Evolutionary conservation across 768 basidiomycete genomes (phyloP).

Genomic region (Mycena crocata): DNA sequence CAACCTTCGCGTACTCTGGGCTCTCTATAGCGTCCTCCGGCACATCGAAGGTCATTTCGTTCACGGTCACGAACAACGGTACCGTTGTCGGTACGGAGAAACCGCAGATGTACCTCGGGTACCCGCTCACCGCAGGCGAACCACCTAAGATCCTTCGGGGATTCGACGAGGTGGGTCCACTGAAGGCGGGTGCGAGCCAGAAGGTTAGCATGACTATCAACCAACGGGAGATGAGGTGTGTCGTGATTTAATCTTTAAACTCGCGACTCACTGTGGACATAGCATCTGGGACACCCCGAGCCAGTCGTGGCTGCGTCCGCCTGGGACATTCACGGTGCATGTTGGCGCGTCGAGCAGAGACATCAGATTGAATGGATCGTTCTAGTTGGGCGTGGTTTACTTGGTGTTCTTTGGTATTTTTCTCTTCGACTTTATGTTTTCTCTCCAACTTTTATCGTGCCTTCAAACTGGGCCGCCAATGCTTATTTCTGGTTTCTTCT

Average conservation of each 20-base stretch:
- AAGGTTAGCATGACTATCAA: conserved; percentile 51
- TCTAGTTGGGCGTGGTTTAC: too few species aligned
- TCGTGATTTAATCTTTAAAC: neutral
- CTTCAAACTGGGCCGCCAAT: too few species aligned
- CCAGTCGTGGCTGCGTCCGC: conserved; percentile 63
- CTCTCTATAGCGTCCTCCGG: conserved; percentile 53
- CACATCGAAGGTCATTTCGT: conserved; percentile 50
- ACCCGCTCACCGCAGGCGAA: conserved; percentile 59
- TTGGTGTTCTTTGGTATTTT: too few species aligned
- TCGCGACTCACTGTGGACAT: neutral
- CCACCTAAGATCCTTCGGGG: conserved; percentile 64
- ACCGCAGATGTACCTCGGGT: conserved; percentile 65
- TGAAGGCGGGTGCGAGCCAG: conserved; percentile 51
- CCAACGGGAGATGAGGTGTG: conserved; percentile 60
- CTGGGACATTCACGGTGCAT: conserved; percentile 63
- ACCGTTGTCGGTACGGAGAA: conserved; percentile 62
- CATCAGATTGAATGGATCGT: conserved; percentile 54
- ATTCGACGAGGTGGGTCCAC: conserved; percentile 60
- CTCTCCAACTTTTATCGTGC: too few species aligned
- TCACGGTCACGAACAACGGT: conserved; percentile 63
- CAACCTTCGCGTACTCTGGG: conserved; percentile 72
- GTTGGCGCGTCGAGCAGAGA: conserved; percentile 66
- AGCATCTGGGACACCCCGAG: conserved; percentile 66
- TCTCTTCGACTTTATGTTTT: too few species aligned
- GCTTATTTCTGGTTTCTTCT: too few species aligned